phyloP scores from a whole-genome alignment of 345 rosid genomes.

The Boechera stricta region DNA sequence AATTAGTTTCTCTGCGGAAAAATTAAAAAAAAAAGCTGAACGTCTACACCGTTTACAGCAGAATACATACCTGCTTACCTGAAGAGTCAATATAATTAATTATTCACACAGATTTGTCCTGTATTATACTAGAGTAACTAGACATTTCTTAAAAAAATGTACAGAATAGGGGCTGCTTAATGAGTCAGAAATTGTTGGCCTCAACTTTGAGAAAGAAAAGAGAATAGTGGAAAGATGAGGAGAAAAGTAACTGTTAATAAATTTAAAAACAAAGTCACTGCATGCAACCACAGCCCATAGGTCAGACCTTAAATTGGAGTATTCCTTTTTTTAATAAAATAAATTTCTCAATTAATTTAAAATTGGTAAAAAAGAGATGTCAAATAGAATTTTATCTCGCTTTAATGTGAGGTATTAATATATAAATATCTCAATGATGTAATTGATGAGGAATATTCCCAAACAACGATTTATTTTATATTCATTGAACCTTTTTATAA shows the following conservation, averaged over 20 bases:
- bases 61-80: too few species aligned
- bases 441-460: conserved; percentile 40
- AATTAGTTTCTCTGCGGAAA: too few species aligned
- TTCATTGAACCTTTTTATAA: conserved; percentile 38
- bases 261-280: conserved; percentile 30
- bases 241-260: conserved; percentile 35
- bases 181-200: conserved; percentile 37
- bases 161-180: conserved; percentile 30
- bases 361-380: conserved; percentile 30
- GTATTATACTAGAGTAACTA: neutral
- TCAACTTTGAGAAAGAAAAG: conserved; percentile 29
- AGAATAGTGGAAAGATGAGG: conserved; percentile 38
- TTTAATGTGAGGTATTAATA: conserved; percentile 29
- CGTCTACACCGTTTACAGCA: too few species aligned
- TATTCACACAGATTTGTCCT: neutral
- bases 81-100: neutral
- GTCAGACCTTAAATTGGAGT: conserved; percentile 42
- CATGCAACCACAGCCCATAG: conserved; percentile 37
- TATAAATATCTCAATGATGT: conserved; percentile 34
- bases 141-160: neutral
- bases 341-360: neutral
- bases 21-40: too few species aligned
- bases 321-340: neutral
- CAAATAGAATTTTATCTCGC: conserved; percentile 30
- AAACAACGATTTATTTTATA: conserved; percentile 37